Evolutionary conservation across 257 asterid genomes (phyloP), one percentile per base, ranked within the genome.

Genomic region (Solanum microdontum): DNA sequence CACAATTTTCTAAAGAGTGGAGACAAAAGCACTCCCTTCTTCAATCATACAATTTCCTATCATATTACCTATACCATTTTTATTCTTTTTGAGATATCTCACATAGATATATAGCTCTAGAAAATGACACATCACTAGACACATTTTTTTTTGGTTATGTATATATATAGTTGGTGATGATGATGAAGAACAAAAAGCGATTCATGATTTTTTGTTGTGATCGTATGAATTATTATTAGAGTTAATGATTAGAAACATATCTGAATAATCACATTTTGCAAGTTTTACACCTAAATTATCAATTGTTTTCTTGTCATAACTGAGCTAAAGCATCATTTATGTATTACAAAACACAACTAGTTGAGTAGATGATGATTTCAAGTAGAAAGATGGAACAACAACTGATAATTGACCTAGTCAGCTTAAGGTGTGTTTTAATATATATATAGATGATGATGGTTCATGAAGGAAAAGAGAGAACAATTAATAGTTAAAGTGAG

Each of bases 11-110:
- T 89, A 87, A 90, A 89, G 92, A 92, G 93, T 94, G 95, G 98
- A 93, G 94, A 92, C 94, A 93, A 94, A 93, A 89, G 89, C 15
- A 93, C 93, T 91, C 97, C 91, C 90, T 91, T 30, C 87, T 88
- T 88, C 87, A 90, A 93, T 92, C 90, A 93, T 92, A 90, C 76
- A 79, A 26, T 40, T 30, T 84, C 84, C 15, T 43, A 86, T 70
- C n/a, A 72, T 70, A 15, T 79, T 21, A 21, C 82, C 5, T 34
- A 83, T 28, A 21, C 24, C 68, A 64, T 43, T 64, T 23, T 64
- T 26, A 40, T 62, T 75, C 72, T 55, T 68, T 58, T 58, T 8
- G 26, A 58, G 66, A 58, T 58, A 48, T 48, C 85, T 48, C 69
- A 48, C 23, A 26, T 21, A 73, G 13, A 45, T 28, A 43, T 21